Conservation (phyloP, 2,329 filamentous ascomycete species). For the Xylariaceae sp. region DNA sequence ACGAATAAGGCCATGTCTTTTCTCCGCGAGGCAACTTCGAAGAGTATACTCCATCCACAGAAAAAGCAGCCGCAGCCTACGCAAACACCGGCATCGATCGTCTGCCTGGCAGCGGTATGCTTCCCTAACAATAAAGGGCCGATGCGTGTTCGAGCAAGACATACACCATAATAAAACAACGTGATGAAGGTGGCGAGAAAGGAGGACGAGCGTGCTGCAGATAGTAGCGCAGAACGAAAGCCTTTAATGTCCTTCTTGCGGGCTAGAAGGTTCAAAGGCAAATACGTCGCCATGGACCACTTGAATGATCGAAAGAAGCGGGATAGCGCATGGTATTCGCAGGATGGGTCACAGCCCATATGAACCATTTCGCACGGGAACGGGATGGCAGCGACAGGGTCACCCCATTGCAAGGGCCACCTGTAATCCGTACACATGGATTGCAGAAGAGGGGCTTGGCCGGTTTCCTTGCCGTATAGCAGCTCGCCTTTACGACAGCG, state of each 20-base stretch:
- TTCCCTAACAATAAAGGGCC: conserved; percentile 65
- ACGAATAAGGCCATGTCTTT: conserved; percentile 80
- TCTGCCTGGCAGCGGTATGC: conserved; percentile 43
- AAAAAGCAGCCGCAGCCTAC: conserved; percentile 67
- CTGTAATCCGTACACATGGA: conserved; percentile 69
- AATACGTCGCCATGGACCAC: conserved; percentile 72
- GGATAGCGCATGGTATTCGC: conserved; percentile 68
- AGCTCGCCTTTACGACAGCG: conserved; percentile 60
- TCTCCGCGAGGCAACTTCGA: conserved; percentile 62
- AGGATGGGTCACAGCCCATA: conserved; percentile 69
- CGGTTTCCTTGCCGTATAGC: conserved; percentile 69
- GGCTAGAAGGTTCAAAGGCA: conserved; percentile 67
- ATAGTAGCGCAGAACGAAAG: conserved; percentile 47
- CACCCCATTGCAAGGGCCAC: conserved; percentile 67
- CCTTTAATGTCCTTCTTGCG: conserved; percentile 44
- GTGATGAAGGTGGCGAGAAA: conserved; percentile 76
- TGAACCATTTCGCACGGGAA: conserved; percentile 83
- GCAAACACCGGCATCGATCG: conserved; percentile 61
- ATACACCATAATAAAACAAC: conserved; percentile 82
- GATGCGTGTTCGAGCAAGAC: conserved; percentile 68
- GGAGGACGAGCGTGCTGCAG: conserved; percentile 66
- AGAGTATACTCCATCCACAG: conserved; percentile 78
- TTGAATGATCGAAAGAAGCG: conserved; percentile 67
- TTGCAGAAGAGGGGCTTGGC: conserved; percentile 62
- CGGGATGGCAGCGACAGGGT: conserved; percentile 64